Percentiles rank a stretch among this genome's conserved stretches.
Evolutionary conservation across 495 filamentous ascomycete genomes (phyloP).

Genomic region (Paragyromitra xinjiangensis): DNA sequence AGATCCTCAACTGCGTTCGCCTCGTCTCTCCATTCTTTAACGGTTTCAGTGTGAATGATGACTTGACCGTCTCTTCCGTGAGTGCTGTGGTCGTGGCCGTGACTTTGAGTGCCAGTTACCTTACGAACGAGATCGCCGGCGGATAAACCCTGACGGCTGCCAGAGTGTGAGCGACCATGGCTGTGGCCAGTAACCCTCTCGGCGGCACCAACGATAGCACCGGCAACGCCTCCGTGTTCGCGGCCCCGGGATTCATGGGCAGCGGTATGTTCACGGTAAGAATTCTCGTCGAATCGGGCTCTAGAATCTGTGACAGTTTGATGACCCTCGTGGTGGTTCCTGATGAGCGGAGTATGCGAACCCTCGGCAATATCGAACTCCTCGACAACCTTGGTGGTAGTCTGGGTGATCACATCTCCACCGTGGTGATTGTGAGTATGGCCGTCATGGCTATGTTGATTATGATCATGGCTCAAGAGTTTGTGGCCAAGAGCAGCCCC

Average conservation of each 20-base stretch:
- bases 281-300: conserved; percentile 40
- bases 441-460: conserved; percentile 31
- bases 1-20: conserved; percentile 52
- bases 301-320: conserved; percentile 41
- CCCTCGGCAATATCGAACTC: conserved; percentile 32
- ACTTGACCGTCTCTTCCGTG: conserved; percentile 30
- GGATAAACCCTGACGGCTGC: conserved; percentile 30
- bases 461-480: conserved; percentile 21
- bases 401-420: conserved; percentile 41
- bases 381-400: conserved; percentile 41
- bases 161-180: conserved; percentile 38
- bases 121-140: conserved; percentile 7
- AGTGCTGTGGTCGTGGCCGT: conserved; percentile 33
- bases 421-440: conserved; percentile 12
- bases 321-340: conserved; percentile 34
- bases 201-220: conserved; percentile 21
- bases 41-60: conserved; percentile 34
- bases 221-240: conserved; percentile 14
- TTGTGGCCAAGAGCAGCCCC: conserved; percentile 30
- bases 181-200: conserved; percentile 23
- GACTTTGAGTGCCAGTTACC: conserved; percentile 16
- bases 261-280: conserved; percentile 33
- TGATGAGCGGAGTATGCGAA: conserved; percentile 3
- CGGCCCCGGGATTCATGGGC: conserved; percentile 34
- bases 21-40: conserved; percentile 44